Evolutionary conservation across 2,329 filamentous ascomycete genomes (phyloP), one percentile per base, ranked within the genome.

Genomic region (Arthrobotrys sinensis): DNA sequence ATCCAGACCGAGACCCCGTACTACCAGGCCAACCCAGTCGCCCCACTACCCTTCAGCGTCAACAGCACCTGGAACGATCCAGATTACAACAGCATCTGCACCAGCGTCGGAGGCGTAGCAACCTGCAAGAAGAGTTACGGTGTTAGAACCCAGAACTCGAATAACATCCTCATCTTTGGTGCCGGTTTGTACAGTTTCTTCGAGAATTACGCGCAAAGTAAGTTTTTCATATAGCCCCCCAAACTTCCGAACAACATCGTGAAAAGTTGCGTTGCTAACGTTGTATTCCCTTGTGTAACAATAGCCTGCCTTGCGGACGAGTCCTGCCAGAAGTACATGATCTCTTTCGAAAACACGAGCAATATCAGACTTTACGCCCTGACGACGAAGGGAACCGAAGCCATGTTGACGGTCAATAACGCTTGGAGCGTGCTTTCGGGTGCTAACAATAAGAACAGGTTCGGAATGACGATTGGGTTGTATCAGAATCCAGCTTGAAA

Each of bases 1-100:
- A 93, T 97, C 82, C 94, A 97, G 85, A 93, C 92, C 3, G 95
- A 97, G 86, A 97, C 94, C 4, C 92, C 94, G 36, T 86, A 89
- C 80, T 87, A 88, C 82, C 86, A 88, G 60, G 83, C 88, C 72
- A 83, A 86, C 77, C 84, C 84, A 40, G 76, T 81, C 24, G 84
- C 85, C 3, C 86, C 86, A 4, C 81, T 81, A 2, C 86, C 86
- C 1, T 87, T 85, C 85, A 40, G 28, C 16, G 80, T 77, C 16
- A 82, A 80, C 52, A 24, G 63, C 12, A 70, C 70, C 50, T 83
- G 80, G 50, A 57, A 60, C 64, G 76, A 79, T 57, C 76, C 69
- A 0, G 64, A 73, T 14, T 79, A 57, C 50, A 66, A 57, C 19
- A 55, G 24, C 28, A 24, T 71, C 46, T 78, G 75, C 52, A 28